Conservation (phyloP, 371 early-diverging fungal genomes). For the Saksenaea oblongispora region DNA sequence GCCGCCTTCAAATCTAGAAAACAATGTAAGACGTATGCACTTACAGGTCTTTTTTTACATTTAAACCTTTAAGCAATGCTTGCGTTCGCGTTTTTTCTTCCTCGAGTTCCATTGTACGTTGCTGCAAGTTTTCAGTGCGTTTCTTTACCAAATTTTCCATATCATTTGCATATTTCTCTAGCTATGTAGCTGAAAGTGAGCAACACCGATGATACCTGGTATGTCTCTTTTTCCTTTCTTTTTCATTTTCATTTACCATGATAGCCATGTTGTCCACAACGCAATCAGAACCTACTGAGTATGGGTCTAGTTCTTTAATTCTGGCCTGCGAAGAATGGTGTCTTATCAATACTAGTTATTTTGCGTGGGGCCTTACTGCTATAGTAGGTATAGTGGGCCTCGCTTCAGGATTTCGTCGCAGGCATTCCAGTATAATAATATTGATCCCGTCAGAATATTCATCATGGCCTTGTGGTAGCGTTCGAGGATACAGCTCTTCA, state of each 20-base stretch:
- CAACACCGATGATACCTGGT: not conserved
- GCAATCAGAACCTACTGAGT: conserved; percentile 34
- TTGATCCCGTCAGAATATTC: conserved; percentile 46
- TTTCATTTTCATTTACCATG: conserved; percentile 24
- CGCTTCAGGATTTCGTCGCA: conserved; percentile 24
- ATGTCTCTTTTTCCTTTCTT: not conserved
- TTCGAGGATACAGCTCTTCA: conserved; percentile 25
- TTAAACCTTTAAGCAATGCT: conserved; percentile 29
- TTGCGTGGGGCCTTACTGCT: conserved; percentile 7
- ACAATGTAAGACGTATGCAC: not conserved
- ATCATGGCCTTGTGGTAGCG: conserved; percentile 25
- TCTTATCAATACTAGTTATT: not conserved
- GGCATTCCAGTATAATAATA: conserved; percentile 35
- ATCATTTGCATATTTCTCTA: conserved; percentile 56
- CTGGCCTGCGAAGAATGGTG: conserved; percentile 12
- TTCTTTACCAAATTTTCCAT: conserved; percentile 54
- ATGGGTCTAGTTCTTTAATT: conserved; percentile 49
- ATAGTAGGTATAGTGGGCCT: conserved; percentile 42
- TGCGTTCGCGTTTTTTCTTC: conserved; percentile 50
- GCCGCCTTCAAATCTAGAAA: conserved; percentile 44
- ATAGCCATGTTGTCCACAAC: conserved; percentile 55
- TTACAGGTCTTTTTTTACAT: not conserved
- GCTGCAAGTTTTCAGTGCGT: conserved; percentile 49
- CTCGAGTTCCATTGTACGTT: conserved; percentile 50
- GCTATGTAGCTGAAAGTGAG: conserved; percentile 9